A percentile compares a stretch with the other conserved stretches of the same genome.
These are phyloP conservation scores for Camptophora hylomeconis DNA, from an alignment of 2,329 filamentous ascomycete genomes.

Conservation along the genomic window DNA sequence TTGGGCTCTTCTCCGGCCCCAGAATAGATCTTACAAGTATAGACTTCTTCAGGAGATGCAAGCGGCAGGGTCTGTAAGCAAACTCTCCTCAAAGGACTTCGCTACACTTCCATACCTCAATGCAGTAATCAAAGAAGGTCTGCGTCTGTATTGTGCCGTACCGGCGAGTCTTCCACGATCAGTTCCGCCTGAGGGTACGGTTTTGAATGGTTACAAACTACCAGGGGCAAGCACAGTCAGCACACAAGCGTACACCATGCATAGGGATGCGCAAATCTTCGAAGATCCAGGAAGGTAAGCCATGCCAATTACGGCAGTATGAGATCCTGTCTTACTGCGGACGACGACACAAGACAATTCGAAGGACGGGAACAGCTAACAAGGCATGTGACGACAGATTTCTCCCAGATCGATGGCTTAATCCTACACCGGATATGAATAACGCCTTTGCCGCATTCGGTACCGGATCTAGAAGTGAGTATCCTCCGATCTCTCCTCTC, in stretches of 20 bases:
- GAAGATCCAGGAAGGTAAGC: conserved; percentile 30
- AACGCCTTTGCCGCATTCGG: conserved; percentile 41
- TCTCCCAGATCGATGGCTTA: conserved; percentile 37
- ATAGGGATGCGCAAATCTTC: conserved; percentile 40
- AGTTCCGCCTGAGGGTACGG: conserved; percentile 23
- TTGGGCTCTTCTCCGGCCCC: conserved; percentile 4
- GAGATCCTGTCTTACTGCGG: too few relatives aligned
- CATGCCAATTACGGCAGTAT: too few relatives aligned
- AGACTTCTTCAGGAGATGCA: conserved; percentile 21
- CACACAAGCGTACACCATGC: conserved; percentile 42
- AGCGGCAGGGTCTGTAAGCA: too few relatives aligned
- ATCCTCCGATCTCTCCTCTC: too few relatives aligned
- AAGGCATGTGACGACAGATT: too few relatives aligned
- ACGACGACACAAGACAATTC: too few relatives aligned
- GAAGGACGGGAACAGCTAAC: too few relatives aligned
- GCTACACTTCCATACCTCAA: conserved; percentile 41
- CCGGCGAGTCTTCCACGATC: conserved; percentile 3
- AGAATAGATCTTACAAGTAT: neutral
- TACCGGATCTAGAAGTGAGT: conserved; percentile 53
- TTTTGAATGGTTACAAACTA: conserved; percentile 28
- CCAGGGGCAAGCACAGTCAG: conserved; percentile 40
- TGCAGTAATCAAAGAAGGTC: conserved; percentile 44
- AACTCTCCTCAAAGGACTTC: conserved; percentile 19
- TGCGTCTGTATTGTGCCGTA: conserved; percentile 42
- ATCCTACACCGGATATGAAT: conserved; percentile 31